These are phyloP conservation scores for Neospora caninum DNA, from an alignment of 169 alveolate genomes.

Conservation along the genomic window DNA sequence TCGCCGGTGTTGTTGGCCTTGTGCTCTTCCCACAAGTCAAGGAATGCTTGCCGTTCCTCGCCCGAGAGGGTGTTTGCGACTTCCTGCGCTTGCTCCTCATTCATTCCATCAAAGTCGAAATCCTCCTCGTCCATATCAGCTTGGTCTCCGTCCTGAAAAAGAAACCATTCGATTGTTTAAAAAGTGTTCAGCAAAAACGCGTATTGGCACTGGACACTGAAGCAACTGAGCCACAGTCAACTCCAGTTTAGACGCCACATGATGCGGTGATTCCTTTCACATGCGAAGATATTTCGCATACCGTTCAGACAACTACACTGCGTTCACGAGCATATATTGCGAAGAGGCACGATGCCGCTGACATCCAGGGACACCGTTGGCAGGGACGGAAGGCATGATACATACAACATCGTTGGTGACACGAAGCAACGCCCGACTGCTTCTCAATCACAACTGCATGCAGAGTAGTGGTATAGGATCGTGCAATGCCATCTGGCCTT, in stretches of 20 bases:
- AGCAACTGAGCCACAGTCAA: background rate
- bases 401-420: too few species aligned
- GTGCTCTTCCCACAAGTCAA: background rate
- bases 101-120: conserved; percentile 7
- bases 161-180: background rate
- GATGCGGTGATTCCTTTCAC: too few species aligned
- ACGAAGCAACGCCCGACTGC: too few species aligned
- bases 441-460: too few species aligned
- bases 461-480: too few species aligned
- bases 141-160: background rate
- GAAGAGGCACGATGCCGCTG: too few species aligned
- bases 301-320: too few species aligned
- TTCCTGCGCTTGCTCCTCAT: conserved; percentile 13
- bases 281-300: too few species aligned
- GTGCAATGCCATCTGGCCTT: too few species aligned
- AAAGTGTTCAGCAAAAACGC: background rate
- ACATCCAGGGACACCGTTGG: too few species aligned
- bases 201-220: background rate
- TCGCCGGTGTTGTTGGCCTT: background rate
- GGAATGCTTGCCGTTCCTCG: conserved; percentile 17
- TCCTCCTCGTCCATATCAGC: background rate
- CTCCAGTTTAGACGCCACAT: background rate
- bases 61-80: background rate
- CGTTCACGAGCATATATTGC: too few species aligned
- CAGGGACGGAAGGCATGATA: too few species aligned